Evolutionary conservation across 768 basidiomycete species (phyloP), one percentile per base, ranked within the genome.

Genomic region (Rhodotorula kratochvilovae): DNA sequence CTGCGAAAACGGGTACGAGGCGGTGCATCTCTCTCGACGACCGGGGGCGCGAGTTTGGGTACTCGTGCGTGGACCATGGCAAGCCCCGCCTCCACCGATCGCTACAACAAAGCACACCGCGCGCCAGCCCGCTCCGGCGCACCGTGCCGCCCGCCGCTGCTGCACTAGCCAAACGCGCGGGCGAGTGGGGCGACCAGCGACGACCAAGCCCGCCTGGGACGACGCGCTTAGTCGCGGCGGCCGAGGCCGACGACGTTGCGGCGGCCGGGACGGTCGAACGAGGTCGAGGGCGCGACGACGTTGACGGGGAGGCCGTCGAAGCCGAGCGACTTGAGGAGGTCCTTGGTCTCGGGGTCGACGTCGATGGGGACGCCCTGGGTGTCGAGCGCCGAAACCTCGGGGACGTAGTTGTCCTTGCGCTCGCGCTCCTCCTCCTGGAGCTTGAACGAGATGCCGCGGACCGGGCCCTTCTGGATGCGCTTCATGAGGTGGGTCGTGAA

Each of bases 401-500:
- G 96, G 64, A 98, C 95, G 73, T 91, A 97, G 86, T 97, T 94
- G 82, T 99, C 96, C 87, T 98, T 98, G 79, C 95, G 85, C 84
- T 99, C 96, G 73, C 96, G 87, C 84, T 99, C 96, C 83, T 99
- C 96, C 81, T 98, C 96, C 82, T 99, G 96, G 78, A 99, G 90
- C 84, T 97, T 96, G 92, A 98, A 99, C 67, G 96, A 98, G 82
- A 99, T 99, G 78, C 96, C 96, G 76, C 93, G 92, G 75, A 99
- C 96, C 79, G 96, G 96, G 6, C 96, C 96, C 70, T 88, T 88
- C 83, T 96, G 92, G 79, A 99, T 99, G 80, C 96, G 93, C 87
- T 93, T 97, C 96, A 99, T 99, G 82, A 99, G 85, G 81, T 99
- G 96, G 79, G 96, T 99, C 70, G 96, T 99, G 88, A 98, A 99